These are phyloP conservation scores for Gossypium lobatum DNA, from an alignment of 441 rosid genomes.

Conservation along the genomic window DNA sequence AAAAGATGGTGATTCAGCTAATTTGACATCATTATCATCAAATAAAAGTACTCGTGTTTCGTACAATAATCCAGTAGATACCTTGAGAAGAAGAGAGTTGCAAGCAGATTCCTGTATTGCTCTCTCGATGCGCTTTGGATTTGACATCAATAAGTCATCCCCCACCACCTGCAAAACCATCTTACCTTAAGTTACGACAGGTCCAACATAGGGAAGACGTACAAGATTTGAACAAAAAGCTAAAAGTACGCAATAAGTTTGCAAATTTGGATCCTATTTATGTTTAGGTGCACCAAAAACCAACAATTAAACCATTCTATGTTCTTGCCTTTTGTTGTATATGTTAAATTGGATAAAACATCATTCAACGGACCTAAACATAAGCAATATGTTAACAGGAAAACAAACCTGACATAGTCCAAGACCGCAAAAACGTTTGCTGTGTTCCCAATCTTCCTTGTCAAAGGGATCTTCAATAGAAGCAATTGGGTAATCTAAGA, in stretches of 20 bases:
- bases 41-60: not conserved
- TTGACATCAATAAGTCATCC: slow-evolving; percentile 79
- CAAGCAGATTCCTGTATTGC: slow-evolving; percentile 78
- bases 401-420: slow-evolving; percentile 85
- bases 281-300: not conserved
- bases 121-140: slow-evolving; percentile 74
- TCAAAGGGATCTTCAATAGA: slow-evolving; percentile 98
- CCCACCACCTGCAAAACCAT: slow-evolving; percentile 76
- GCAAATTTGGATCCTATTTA: not conserved
- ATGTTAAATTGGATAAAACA: not conserved
- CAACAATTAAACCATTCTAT: not conserved
- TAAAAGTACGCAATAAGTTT: not conserved
- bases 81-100: slow-evolving; percentile 94
- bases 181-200: slow-evolving; percentile 6
- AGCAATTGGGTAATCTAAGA: slow-evolving; percentile 70
- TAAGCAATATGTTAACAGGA: slow-evolving; percentile 15
- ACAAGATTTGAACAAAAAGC: not conserved
- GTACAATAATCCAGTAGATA: slow-evolving; percentile 21
- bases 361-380: not conserved
- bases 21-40: slow-evolving; percentile 2
- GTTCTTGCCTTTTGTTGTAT: not conserved
- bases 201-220: not conserved
- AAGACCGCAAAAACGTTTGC: slow-evolving; percentile 63
- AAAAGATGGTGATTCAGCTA: not conserved
- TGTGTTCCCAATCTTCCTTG: slow-evolving; percentile 96